Base-by-base conservation (phyloP, 805 yeast genomes). In the Isabelozyma gotoi region DNA sequence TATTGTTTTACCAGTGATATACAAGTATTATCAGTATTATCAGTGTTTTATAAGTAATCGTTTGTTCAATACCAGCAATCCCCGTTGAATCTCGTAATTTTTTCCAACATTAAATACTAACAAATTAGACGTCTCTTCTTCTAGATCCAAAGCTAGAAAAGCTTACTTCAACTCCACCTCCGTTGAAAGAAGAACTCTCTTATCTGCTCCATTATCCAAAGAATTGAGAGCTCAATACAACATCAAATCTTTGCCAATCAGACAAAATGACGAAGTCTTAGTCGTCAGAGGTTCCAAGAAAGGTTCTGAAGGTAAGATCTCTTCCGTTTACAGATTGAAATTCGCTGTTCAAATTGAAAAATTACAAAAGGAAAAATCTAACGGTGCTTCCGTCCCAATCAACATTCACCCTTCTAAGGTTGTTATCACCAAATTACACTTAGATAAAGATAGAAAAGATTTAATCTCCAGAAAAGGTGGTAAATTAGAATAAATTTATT, bases 91-190 rank as follows among this genome's bases (percentile, higher is more conserved):
- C 29, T 24, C 29, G 7, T 24, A 24, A 4, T 7, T 24, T n/a
- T 10, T 7, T 5, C n/a, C 8, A 24, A 24, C 3, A 2, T 24
- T 20, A 20, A 31, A 46, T 64, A 68, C 73, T 67, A 68, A 68
- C 73, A 52, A 33, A 19, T 18, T 59, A 87, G 97, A 94, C 96
- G 98, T 94, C 77, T 90, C 99, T 68, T 85, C 96, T 75, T 91
- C 97, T 73, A 94, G 99, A 84, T 87, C 96, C 77, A 94, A 94
- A 86, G 82, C 97, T 76, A 91, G 99, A 88, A 94, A 94, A 88
- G 98, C 98, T 77, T 88, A 94, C 86, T 94, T 94, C 92, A 81
- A 80, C 68, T 95, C 99, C 63, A 95, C 98, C 68, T 92, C 99
- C 59, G 85, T 92, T 62, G 88, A 80, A 70, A 88, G 97, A 81